These are phyloP conservation scores for Thelonectria discophora DNA, from an alignment of 2,329 filamentous ascomycete species.

Conservation along the genomic window DNA sequence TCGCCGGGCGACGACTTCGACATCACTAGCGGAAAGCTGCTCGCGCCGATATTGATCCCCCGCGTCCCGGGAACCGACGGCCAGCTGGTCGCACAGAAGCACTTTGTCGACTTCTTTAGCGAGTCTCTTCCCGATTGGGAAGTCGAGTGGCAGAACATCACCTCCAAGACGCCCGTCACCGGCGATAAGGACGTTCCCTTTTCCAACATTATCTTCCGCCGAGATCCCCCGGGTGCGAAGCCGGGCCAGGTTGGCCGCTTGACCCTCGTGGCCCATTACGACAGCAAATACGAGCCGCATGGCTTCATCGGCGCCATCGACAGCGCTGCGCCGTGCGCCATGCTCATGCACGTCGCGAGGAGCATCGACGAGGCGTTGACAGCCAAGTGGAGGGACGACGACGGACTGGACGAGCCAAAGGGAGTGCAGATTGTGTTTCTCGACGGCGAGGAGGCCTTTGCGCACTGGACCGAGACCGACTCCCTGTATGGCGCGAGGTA, in stretches of 20 bases:
- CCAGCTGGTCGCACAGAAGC: constrained; percentile 74
- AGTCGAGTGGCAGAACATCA: constrained; percentile 89
- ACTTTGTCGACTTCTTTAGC: constrained; percentile 86
- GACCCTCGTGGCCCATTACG: constrained; percentile 93
- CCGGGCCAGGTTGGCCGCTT: constrained; percentile 80
- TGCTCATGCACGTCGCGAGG: constrained; percentile 86
- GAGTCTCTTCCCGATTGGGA: constrained; percentile 80
- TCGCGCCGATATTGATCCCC: constrained; percentile 86
- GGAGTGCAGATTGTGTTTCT: constrained; percentile 90
- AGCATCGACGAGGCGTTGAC: constrained; percentile 83
- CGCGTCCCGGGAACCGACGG: constrained; percentile 89
- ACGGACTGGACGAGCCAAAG: constrained; percentile 74
- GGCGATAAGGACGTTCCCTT: constrained; percentile 79
- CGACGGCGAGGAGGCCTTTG: constrained; percentile 94
- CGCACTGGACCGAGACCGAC: constrained; percentile 79
- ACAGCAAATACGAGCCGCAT: constrained; percentile 79
- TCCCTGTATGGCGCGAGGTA: constrained; percentile 89
- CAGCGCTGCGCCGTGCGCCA: constrained; percentile 92
- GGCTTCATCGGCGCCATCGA: constrained; percentile 96
- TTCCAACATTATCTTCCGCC: constrained; percentile 82
- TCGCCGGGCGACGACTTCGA: constrained; percentile 80
- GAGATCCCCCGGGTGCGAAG: constrained; percentile 85
- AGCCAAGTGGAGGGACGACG: constrained; percentile 75
- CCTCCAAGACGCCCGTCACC: constrained; percentile 79
- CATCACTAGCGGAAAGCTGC: constrained; percentile 76